phyloP scores from a whole-genome alignment of 306 rosid genomes.

The Quercus wislizeni region DNA sequence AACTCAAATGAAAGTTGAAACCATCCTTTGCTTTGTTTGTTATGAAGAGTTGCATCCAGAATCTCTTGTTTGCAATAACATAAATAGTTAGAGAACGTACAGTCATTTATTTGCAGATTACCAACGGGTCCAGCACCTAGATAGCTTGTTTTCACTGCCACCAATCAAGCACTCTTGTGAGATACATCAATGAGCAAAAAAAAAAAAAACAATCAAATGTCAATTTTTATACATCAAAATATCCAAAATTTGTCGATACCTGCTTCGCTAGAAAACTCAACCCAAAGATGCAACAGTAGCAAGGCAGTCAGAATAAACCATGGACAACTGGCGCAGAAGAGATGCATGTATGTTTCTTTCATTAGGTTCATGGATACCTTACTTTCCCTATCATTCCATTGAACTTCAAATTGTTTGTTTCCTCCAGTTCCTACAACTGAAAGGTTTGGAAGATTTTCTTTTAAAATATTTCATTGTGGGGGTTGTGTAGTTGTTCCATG shows the following conservation, averaged over 20 bases:
- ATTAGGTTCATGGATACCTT: conserved; percentile 29
- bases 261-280: conserved; percentile 54
- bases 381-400: conserved; percentile 35
- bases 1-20: neutral
- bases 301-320: conserved; percentile 53
- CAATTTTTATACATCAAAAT: neutral
- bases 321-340: conserved; percentile 55
- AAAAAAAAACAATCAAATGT: neutral
- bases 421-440: conserved; percentile 33
- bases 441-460: conserved; percentile 54
- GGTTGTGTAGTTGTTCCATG: conserved; percentile 55
- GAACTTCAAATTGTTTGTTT: conserved; percentile 43
- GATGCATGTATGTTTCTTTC: conserved; percentile 40
- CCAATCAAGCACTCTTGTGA: conserved; percentile 28
- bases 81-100: conserved; percentile 46
- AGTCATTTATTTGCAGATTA: conserved; percentile 45
- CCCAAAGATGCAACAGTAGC: conserved; percentile 45
- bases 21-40: neutral
- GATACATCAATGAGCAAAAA: conserved; percentile 4
- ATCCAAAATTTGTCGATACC: conserved; percentile 30
- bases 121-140: conserved; percentile 35
- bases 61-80: neutral
- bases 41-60: neutral
- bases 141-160: conserved; percentile 62
- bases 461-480: conserved; percentile 38